These are phyloP conservation scores for Trichoderma citrinoviride DNA, from an alignment of 2,329 filamentous ascomycete species.

Conservation along the genomic window DNA sequence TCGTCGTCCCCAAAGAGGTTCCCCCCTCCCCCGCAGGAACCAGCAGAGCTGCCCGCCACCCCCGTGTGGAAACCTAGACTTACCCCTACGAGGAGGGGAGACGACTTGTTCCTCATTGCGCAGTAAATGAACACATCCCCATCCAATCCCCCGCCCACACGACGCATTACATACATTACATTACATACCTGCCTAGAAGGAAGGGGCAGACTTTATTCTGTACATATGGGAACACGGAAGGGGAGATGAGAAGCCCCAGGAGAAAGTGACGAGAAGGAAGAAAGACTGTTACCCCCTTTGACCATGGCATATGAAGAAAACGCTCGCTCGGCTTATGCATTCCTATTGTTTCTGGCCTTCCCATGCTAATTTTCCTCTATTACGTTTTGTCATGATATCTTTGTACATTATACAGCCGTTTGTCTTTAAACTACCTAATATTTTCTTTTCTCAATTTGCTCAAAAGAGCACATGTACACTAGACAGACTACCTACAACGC, in stretches of 20 bases:
- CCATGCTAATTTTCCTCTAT: background rate
- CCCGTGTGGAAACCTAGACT: conserved; percentile 52
- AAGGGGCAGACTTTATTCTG: background rate
- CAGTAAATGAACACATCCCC: conserved; percentile 33
- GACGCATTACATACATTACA: too few species aligned
- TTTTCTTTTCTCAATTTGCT: conserved; percentile 13
- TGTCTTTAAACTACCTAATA: background rate
- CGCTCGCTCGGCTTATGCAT: background rate
- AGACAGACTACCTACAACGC: background rate
- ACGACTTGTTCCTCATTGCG: conserved; percentile 61
- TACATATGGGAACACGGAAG: background rate
- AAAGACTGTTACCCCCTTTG: too few species aligned
- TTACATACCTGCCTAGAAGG: too few species aligned
- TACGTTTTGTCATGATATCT: background rate
- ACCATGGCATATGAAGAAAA: background rate
- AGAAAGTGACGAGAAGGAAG: too few species aligned
- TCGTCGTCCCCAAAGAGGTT: background rate
- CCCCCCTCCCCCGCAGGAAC: conserved; percentile 8
- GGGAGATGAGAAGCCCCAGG: background rate
- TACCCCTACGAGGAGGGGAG: conserved; percentile 64
- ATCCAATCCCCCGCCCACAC: too few species aligned
- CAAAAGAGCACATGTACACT: conserved; percentile 5
- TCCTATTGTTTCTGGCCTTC: background rate
- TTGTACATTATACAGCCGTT: background rate
- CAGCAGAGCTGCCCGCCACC: conserved; percentile 24